Base-by-base conservation (phyloP, 306 rosid species). In the Quercus mongolica region DNA sequence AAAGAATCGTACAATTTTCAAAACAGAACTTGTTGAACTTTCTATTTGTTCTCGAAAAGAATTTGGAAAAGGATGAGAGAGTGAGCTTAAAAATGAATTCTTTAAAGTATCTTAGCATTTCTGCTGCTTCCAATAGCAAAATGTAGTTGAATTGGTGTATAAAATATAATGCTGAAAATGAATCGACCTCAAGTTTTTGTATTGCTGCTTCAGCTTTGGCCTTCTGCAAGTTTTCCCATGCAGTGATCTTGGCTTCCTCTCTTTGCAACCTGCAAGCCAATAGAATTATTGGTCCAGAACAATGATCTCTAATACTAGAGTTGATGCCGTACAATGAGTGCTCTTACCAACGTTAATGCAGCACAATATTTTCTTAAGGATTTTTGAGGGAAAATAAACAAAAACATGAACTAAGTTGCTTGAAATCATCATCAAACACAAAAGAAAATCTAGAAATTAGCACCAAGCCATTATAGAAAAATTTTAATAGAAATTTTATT, bases 171-270 rank as follows among this genome's bases (percentile, higher is more conserved):
- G 77, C 69, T 65, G 69, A 28, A 58, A 64, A 46, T 1, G 30
- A 51, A 31, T 62, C 17, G 19, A 94, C 98, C 98, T 94, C 98
- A 2, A 94, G 97, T 89, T 90, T 87, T 75, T 88, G 81, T 25
- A 92, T 87, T 54, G 88, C 89, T 46, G 94, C 95, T 90, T 94
- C 98, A 23, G 98, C 97, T 80, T 91, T 91, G 55, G 97, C 98
- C 72, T 85, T 88, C 86, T 94, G 97, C 85, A 88, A 84, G 80
- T 91, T 88, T 82, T 94, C 98, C 98, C 98, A 92, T 1, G 98
- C 98, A 72, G 61, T 63, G 71, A 94, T 92, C 83, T 91, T 94
- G 78, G 97, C 91, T 83, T 92, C 98, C 85, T 94, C 92, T 76
- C 94, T 88, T 72, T 86, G 86, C 87, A 76, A 56, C 82, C 97